Evolutionary conservation across 2,329 filamentous ascomycete species (phyloP).

Genomic region (Curvularia sp.): DNA sequence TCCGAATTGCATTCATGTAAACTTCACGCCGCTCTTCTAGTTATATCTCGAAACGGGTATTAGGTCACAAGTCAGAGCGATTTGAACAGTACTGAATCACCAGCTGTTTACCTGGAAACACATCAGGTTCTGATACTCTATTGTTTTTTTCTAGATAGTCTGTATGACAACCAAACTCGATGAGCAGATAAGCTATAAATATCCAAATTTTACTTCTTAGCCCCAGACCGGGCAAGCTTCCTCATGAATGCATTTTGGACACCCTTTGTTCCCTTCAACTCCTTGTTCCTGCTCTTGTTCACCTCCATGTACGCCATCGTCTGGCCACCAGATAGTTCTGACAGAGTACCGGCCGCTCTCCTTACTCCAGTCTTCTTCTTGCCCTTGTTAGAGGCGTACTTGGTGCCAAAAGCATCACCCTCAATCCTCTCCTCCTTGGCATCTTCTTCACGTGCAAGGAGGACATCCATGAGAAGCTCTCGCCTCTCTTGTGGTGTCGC

Average conservation of each 20-base stretch:
- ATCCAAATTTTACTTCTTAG: conserved; percentile 9
- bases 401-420: conserved; percentile 70
- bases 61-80: background rate
- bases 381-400: conserved; percentile 48
- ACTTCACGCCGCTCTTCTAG: background rate
- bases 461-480: conserved; percentile 85
- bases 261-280: conserved; percentile 50
- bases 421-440: conserved; percentile 74
- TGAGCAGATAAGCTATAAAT: background rate
- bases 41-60: background rate
- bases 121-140: background rate
- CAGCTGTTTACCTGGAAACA: background rate
- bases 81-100: background rate
- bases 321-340: conserved; percentile 86
- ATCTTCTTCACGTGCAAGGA: conserved; percentile 80
- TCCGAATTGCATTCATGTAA: background rate
- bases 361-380: conserved; percentile 66
- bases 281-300: conserved; percentile 56
- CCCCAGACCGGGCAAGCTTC: conserved; percentile 45
- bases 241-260: conserved; percentile 55
- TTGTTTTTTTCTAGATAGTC: background rate
- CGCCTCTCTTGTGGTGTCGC: conserved; percentile 78
- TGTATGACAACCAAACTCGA: background rate
- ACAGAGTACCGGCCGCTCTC: conserved; percentile 83
- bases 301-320: conserved; percentile 84